These are phyloP conservation scores for Pyricularia grisea DNA, from an alignment of 2,329 filamentous ascomycete species.

Conservation along the genomic window DNA sequence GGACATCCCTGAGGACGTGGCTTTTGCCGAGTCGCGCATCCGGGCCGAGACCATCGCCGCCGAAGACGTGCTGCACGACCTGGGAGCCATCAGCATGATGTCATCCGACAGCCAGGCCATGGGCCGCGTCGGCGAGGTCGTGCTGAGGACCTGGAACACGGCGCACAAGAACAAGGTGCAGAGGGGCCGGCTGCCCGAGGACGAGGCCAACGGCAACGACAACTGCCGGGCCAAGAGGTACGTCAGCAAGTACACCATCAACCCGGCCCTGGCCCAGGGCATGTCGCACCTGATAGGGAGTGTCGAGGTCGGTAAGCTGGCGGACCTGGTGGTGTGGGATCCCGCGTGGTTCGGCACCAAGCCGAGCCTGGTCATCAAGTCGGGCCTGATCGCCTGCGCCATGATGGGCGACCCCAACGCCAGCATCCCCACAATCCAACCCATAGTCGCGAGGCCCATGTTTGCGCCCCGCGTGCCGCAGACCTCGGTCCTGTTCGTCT, in stretches of 20 bases:
- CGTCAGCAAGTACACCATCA: slow-evolving; percentile 92
- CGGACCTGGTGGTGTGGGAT: slow-evolving; percentile 82
- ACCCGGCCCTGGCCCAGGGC: slow-evolving; percentile 83
- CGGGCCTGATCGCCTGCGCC: slow-evolving; percentile 72
- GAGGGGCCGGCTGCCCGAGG: slow-evolving; percentile 66
- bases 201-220: slow-evolving; percentile 69
- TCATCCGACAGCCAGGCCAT: slow-evolving; percentile 91
- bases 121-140: slow-evolving; percentile 90
- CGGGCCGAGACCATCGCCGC: slow-evolving; percentile 93
- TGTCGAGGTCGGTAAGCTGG: slow-evolving; percentile 80
- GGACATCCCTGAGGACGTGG: slow-evolving; percentile 90
- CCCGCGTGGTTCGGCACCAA: slow-evolving; percentile 82
- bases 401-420: slow-evolving; percentile 83
- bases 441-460: slow-evolving; percentile 76
- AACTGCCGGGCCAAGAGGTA: slow-evolving; percentile 92
- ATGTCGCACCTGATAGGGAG: slow-evolving; percentile 82
- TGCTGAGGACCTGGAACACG: slow-evolving; percentile 91
- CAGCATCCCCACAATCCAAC: slow-evolving; percentile 82
- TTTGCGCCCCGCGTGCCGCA: slow-evolving; percentile 66
- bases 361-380: slow-evolving; percentile 73
- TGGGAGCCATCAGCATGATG: slow-evolving; percentile 97
- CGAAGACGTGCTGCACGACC: slow-evolving; percentile 90
- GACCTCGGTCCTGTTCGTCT: slow-evolving; percentile 77
- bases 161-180: slow-evolving; percentile 94
- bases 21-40: slow-evolving; percentile 90